Base-by-base conservation (phyloP, 805 yeast species). In the Henningerozyma blattae region DNA sequence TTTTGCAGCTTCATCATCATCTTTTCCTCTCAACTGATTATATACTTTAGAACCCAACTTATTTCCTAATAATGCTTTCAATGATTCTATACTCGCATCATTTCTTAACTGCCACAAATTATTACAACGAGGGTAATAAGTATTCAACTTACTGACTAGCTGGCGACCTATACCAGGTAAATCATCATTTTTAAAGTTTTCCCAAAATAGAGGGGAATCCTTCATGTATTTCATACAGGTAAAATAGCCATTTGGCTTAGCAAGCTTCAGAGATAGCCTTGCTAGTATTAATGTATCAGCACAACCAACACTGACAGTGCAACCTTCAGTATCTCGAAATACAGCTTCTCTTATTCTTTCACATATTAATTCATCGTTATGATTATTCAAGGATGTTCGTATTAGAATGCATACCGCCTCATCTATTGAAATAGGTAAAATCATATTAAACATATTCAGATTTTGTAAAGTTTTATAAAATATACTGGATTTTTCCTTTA, bases 351-450 rank as follows among this genome's bases (percentile, higher is more conserved):
- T 18, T 52, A 59, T 10, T 56, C 40, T 9, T 34, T 36, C 18
- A 36, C 42, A 34, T 42, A 54, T 6, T 65, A 44, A 0, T 38
- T n/a, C 12, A 25, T 28, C 27, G 19, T 18, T 15, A 13, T 8
- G 3, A n/a, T 19, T 17, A 4, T 18, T n/a, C 15, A 18, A 3
- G 7, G 31, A 15, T 12, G 7, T n/a, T 27, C 18, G n/a, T 35
- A 17, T 37, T 41, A 28, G 44, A 3, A 52, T 46, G 30, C 55
- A 47, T n/a, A 91, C 58, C 0, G 86, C 95, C 50, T 91, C 98
- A 54, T 91, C 97, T 3, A 91, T 76, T 40, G 93, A 85, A 1
- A 91, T 83, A 0, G 97, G 97, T 20, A 76, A 64, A 2, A 86
- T 70, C 31, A 76, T 65, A 26, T 59, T 60, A 14, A 64, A 49